Base-by-base conservation (phyloP, 78 protist genomes). In the Thecamonas trahens region DNA sequence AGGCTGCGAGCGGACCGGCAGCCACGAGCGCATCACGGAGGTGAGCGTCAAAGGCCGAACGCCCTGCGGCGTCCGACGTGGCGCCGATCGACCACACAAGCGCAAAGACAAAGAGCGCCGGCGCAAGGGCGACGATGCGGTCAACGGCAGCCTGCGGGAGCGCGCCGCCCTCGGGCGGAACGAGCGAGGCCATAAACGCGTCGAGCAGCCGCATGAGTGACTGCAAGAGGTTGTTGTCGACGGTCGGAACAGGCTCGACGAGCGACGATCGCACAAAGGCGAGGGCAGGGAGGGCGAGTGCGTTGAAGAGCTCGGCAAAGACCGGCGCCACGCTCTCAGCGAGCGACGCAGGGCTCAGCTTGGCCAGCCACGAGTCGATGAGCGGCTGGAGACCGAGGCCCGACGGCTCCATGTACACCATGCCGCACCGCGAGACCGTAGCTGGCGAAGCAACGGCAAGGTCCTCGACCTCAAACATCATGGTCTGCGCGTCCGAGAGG, bases 391-490 rank as follows among this genome's bases (percentile, higher is more conserved):
- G 50, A 15, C 77, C 87, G 47, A 83, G 73, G 20, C 49, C 29
- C 13, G 47, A 0, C 5, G 95, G 85, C 53, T 91, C 86, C 77
- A 87, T 39, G 67, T 77, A 91, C 26, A 91, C 72, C 92, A 91
- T 91, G 24, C 92, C 95, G 64, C 88, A 83, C 26, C 96, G 75
- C 3, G 86, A 67, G 29, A 88, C 94, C 4, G 94, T 88, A 18
- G 93, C 93, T 52, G 88, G 96, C 14, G 94, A 89, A 35, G 96
- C 96, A 4, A 72, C 89, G 14, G 88, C n/a, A 14, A 91, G 80
- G 64, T 91, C 96, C 44, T 76, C 87, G 28, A 86, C 91, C 72
- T 91, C 96, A 35, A 91, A 91, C 52, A 88, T n/a, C 83, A 93
- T 80, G 8, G 57, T 76, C 86, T 80, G 86, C 45, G 39, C 5